Percentiles rank a stretch among this genome's conserved stretches.
Evolutionary conservation across 2,329 filamentous ascomycete genomes (phyloP).

Genomic region (Penicillium aurantiogriseum): DNA sequence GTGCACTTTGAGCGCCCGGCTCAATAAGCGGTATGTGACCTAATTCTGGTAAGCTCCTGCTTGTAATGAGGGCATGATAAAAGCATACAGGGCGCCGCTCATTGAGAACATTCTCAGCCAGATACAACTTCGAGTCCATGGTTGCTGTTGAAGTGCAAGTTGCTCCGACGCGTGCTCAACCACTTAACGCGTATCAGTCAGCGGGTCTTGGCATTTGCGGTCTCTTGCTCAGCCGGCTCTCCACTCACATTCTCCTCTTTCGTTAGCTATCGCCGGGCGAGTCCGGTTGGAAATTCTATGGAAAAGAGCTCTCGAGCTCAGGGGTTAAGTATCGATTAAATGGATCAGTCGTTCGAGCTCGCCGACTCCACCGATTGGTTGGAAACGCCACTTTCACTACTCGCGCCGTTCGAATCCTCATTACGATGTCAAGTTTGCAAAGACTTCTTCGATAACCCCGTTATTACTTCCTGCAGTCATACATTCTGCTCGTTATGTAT

Average conservation of each 20-base stretch:
- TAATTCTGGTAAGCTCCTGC: conserved; percentile 37
- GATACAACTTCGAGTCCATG: conserved; percentile 66
- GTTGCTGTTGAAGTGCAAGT: conserved; percentile 18
- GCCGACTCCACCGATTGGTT: conserved; percentile 52
- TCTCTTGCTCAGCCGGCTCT: conserved; percentile 10
- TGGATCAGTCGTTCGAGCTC: conserved; percentile 41
- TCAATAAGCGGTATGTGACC: conserved; percentile 85
- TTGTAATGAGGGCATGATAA: background rate
- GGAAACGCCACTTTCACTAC: conserved; percentile 44
- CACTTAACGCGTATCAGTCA: conserved; percentile 47
- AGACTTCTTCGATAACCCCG: conserved; percentile 91
- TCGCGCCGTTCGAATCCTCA: conserved; percentile 67
- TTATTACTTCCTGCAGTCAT: conserved; percentile 91
- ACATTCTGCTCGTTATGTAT: conserved; percentile 98
- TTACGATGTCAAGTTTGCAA: conserved; percentile 97
- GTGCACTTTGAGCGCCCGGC: conserved; percentile 78
- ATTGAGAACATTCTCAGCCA: conserved; percentile 72
- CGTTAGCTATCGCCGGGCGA: background rate
- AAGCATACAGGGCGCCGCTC: conserved; percentile 68
- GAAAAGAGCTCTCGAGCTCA: background rate
- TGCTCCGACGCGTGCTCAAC: conserved; percentile 34
- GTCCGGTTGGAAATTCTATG: background rate
- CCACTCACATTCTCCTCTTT: conserved; percentile 10
- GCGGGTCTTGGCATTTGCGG: conserved; percentile 36
- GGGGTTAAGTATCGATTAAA: conserved; percentile 10